phyloP scores from a whole-genome alignment of 768 basidiomycete species.

The Amanita rubescens region DNA sequence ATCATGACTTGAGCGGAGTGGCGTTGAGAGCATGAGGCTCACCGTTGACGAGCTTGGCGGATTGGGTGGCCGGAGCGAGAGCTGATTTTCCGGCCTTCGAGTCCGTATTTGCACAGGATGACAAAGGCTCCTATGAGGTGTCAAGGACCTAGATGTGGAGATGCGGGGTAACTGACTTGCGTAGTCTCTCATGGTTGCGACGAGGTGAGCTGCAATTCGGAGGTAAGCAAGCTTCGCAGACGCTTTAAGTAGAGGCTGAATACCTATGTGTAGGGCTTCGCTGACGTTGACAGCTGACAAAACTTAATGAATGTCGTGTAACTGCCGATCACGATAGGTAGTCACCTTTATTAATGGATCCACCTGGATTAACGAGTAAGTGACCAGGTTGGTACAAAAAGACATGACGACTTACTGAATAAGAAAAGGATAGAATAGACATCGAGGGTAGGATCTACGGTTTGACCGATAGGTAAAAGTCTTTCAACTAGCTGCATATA shows the following conservation, averaged over 20 bases:
- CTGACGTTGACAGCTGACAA: not conserved
- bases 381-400: not conserved
- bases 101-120: constrained; percentile 2
- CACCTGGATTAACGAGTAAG: not conserved
- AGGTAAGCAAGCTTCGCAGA: not conserved
- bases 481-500: not conserved
- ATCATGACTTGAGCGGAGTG: too few relatives aligned
- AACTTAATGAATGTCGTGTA: not conserved
- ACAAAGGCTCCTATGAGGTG: constrained; percentile 1
- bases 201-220: not conserved
- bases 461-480: not conserved
- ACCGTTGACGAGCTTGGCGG: constrained; percentile 1
- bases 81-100: constrained; percentile 4
- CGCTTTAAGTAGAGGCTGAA: too few relatives aligned
- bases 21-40: too few relatives aligned
- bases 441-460: constrained; percentile 2
- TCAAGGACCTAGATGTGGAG: not conserved
- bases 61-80: not conserved
- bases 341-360: not conserved
- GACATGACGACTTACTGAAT: not conserved
- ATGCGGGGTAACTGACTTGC: not conserved
- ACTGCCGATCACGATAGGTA: not conserved
- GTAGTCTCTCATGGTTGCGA: constrained; percentile 7
- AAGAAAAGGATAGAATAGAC: not conserved
- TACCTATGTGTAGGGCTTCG: constrained; percentile 1